These are phyloP conservation scores for Apophysomyces elegans DNA, from an alignment of 371 early-diverging fungal species.

Conservation along the genomic window DNA sequence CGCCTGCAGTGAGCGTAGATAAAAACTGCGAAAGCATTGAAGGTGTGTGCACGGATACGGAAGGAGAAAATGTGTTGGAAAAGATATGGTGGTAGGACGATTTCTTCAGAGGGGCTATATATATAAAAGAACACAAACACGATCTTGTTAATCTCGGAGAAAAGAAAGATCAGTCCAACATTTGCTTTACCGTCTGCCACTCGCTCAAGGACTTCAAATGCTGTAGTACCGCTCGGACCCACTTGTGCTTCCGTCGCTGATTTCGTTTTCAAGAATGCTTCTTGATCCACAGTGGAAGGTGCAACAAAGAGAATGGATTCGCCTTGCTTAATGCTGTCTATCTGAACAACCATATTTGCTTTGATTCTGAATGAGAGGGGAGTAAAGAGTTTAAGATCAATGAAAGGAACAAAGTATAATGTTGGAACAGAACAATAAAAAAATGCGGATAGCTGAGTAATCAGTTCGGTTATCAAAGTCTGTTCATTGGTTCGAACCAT, in stretches of 20 bases:
- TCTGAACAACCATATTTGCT: constrained; percentile 21
- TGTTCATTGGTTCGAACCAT: background rate
- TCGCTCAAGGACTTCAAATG: constrained; percentile 52
- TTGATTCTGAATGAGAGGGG: background rate
- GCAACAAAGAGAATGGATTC: constrained; percentile 44
- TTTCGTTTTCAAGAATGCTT: constrained; percentile 29
- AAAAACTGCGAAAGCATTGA: constrained; percentile 47
- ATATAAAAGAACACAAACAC: too few relatives aligned
- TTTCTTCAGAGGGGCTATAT: constrained; percentile 42
- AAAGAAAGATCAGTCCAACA: constrained; percentile 26
- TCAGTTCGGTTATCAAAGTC: background rate
- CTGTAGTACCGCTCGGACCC: constrained; percentile 46
- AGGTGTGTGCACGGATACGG: constrained; percentile 42
- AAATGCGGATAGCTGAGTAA: background rate
- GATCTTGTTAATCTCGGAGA: too few relatives aligned
- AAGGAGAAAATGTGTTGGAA: constrained; percentile 43
- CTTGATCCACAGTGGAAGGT: constrained; percentile 41
- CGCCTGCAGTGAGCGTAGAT: constrained; percentile 37
- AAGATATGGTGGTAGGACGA: constrained; percentile 37
- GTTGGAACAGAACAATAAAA: background rate
- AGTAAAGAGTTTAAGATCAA: background rate
- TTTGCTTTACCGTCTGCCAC: constrained; percentile 47
- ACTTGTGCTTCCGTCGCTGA: constrained; percentile 32
- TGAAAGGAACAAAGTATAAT: background rate
- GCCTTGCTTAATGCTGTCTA: constrained; percentile 39